Evolutionary conservation across 208 protist species (phyloP).

Genomic region (Leishmania mexicana): DNA sequence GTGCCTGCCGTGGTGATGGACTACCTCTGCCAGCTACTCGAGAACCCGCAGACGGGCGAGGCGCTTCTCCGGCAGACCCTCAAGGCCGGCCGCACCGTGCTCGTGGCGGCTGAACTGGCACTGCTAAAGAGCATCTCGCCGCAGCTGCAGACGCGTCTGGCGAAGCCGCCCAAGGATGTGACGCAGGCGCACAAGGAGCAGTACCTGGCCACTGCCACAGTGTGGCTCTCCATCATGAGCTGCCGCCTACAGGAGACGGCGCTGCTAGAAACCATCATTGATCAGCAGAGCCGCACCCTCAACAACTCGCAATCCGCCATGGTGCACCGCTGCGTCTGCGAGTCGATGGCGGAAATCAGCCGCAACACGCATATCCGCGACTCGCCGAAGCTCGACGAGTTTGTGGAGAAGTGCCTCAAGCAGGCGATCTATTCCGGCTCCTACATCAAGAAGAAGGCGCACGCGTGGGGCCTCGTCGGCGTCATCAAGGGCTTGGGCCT

Average conservation of each 20-base stretch:
- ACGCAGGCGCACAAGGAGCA: slow-evolving; percentile 80
- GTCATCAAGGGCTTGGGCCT: slow-evolving; percentile 87
- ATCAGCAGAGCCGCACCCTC: slow-evolving; percentile 87
- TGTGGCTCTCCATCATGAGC: slow-evolving; percentile 91
- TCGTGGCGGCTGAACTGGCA: slow-evolving; percentile 54
- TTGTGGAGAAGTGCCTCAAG: slow-evolving; percentile 92
- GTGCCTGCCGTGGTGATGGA: slow-evolving; percentile 62
- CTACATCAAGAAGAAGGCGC: slow-evolving; percentile 93
- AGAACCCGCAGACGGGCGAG: slow-evolving; percentile 66
- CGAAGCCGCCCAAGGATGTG: slow-evolving; percentile 84
- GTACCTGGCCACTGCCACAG: slow-evolving; percentile 85
- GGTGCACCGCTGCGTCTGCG: slow-evolving; percentile 90
- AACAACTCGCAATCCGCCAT: slow-evolving; percentile 89
- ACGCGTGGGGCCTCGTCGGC: slow-evolving; percentile 86
- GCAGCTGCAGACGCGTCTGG: slow-evolving; percentile 72
- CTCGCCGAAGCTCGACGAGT: slow-evolving; percentile 83
- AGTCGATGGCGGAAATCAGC: slow-evolving; percentile 89
- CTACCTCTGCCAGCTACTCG: slow-evolving; percentile 73
- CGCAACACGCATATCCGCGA: slow-evolving; percentile 66
- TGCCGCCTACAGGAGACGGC: slow-evolving; percentile 83
- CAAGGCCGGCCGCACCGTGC: slow-evolving; percentile 70
- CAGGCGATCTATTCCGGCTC: slow-evolving; percentile 82
- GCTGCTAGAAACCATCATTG: slow-evolving; percentile 85
- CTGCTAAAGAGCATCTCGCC: slow-evolving; percentile 63
- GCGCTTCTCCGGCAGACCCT: slow-evolving; percentile 67